Evolutionary conservation across 2,329 filamentous ascomycete genomes (phyloP).

Genomic region (Akanthomyces uredinophilus): DNA sequence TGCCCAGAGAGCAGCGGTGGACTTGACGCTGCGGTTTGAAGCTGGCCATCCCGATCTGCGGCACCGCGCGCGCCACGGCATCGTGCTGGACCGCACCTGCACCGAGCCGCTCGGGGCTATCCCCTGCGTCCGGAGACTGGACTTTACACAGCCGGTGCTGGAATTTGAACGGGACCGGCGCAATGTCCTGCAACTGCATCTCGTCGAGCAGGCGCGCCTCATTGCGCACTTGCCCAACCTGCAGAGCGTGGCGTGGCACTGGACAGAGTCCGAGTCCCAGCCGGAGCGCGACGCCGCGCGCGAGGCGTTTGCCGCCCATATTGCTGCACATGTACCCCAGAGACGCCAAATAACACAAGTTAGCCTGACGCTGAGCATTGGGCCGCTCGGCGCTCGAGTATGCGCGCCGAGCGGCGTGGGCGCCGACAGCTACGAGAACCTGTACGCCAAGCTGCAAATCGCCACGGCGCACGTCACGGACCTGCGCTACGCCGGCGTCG

Average conservation of each 20-base stretch:
- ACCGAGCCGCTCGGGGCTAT: neutral
- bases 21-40: neutral
- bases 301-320: neutral
- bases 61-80: neutral
- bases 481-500: neutral
- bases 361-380: neutral
- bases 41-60: neutral
- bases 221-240: neutral
- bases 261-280: neutral
- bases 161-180: neutral
- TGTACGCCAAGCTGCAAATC: neutral
- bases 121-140: neutral
- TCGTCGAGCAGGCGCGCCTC: neutral
- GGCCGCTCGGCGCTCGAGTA: neutral
- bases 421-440: neutral
- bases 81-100: neutral
- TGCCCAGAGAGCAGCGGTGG: neutral
- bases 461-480: neutral
- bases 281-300: neutral
- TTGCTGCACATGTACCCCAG: neutral
- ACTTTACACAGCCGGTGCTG: neutral
- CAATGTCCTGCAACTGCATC: conserved; percentile 1
- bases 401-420: neutral
- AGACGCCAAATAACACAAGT: neutral
- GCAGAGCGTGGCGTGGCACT: neutral